Percentiles rank a stretch among this genome's conserved stretches.
phyloP scores from a whole-genome alignment of 2,329 filamentous ascomycete species.

The Trichoderma arundinaceum region DNA sequence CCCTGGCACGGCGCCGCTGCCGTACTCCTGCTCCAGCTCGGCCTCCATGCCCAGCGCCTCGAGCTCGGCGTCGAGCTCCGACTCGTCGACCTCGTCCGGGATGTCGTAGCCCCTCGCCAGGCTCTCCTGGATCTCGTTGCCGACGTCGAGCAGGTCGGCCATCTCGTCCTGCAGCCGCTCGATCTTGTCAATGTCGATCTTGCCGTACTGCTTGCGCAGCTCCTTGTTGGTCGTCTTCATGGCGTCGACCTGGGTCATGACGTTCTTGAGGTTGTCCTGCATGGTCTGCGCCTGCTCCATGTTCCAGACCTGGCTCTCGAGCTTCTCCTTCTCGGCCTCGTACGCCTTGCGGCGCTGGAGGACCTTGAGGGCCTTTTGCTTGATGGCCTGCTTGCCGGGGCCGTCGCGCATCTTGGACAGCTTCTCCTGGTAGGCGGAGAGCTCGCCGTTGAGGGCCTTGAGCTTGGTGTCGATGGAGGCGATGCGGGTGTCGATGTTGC shows the following conservation, averaged over 20 bases:
- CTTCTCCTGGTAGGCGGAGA: constrained; percentile 84
- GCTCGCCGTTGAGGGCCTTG: constrained; percentile 87
- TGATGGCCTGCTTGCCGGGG: constrained; percentile 88
- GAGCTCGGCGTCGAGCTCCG: constrained; percentile 92
- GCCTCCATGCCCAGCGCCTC: constrained; percentile 93
- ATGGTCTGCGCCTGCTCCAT: constrained; percentile 99
- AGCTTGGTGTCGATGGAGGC: constrained; percentile 93
- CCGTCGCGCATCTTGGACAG: constrained; percentile 94
- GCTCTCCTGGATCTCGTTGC: constrained; percentile 97
- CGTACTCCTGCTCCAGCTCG: constrained; percentile 74
- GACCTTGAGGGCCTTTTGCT: constrained; percentile 92
- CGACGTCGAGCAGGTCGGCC: constrained; percentile 96
- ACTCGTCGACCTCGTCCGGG: constrained; percentile 95
- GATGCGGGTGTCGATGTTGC: constrained; percentile 83
- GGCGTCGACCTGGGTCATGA: constrained; percentile 96
- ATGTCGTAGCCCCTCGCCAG: constrained; percentile 91
- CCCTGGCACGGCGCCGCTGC: constrained; percentile 71
- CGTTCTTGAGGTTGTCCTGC: constrained; percentile 98
- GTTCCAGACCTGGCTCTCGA: constrained; percentile 95
- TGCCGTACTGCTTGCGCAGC: constrained; percentile 91
- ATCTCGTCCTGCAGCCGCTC: constrained; percentile 98
- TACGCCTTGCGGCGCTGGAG: constrained; percentile 93
- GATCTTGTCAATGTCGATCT: constrained; percentile 97
- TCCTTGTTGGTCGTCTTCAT: constrained; percentile 97
- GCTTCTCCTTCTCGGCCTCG: constrained; percentile 90